Evolutionary conservation across 495 filamentous ascomycete genomes (phyloP), one percentile per base, ranked within the genome.

Genomic region (Achaetomiella virescens): DNA sequence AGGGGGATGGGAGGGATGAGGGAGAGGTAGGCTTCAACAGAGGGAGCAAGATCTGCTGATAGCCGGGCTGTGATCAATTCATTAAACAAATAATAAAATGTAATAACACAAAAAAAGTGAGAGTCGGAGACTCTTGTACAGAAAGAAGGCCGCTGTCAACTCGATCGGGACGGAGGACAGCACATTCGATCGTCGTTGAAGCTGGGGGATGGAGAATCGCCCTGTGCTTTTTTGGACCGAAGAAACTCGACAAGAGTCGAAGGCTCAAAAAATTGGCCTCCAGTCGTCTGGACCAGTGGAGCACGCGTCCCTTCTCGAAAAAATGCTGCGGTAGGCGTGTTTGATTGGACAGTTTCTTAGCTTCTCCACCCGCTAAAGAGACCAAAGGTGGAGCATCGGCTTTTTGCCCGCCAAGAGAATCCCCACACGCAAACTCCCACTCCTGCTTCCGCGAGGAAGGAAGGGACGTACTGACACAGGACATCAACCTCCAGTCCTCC

Each of bases 31-130:
- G 46, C 46, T 33, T 33, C 52, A 47, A 62, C 25, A 42, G 45
- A 25, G 38, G 38, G 21, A 47, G 36, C 44, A 22, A 24, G 37
- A 25, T 25, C 54, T 43, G 47, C 51, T 21, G 22, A 31, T 22
- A 47, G 35, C 37, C 29, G 17, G 20, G 21, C 11, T 7, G 44
- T 35, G 17, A 10, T 54, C 47, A 60, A 54, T 51, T 47, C 63
- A 67, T 67, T 54, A 59, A 56, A 60, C 41, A 47, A 40, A 59
- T 58, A 62, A 27, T 38, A 21, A 36, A 20, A 5, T 9, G 6
- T 14, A 41, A 8, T 31, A 29, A 48, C 38, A 58, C 22, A 49
- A 54, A 25, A 56, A 57, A 59, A 27, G 41, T n/a, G 15, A 52
- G 36, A 59, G 50, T 41, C 24, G 18, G 27, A 21, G 45, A 17